phyloP scores from a whole-genome alignment of 495 filamentous ascomycete genomes.

The Penicillium silybi region DNA sequence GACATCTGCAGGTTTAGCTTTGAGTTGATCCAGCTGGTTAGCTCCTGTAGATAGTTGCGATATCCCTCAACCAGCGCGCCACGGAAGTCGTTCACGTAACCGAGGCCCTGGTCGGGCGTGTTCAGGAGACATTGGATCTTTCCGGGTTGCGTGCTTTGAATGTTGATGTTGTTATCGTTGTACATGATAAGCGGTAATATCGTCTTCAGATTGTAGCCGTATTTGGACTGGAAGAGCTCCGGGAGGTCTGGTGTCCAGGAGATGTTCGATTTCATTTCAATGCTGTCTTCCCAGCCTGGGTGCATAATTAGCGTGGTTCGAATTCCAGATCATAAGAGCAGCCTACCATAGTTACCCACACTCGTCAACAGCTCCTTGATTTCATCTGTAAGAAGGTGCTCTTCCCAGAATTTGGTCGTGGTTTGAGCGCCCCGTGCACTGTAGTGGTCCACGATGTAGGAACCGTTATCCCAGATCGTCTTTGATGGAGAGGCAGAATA shows the following conservation, averaged over 20 bases:
- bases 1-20: slow-evolving; percentile 37
- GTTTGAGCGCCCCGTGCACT: slow-evolving; percentile 38
- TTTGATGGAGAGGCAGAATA: slow-evolving; percentile 8
- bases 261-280: slow-evolving; percentile 36
- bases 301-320: neutral
- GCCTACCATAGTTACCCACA: slow-evolving; percentile 41
- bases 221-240: slow-evolving; percentile 29
- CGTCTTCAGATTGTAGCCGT: slow-evolving; percentile 25
- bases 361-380: slow-evolving; percentile 26
- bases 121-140: slow-evolving; percentile 19
- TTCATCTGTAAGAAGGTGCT: slow-evolving; percentile 35
- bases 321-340: neutral
- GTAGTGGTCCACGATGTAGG: slow-evolving; percentile 49
- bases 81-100: slow-evolving; percentile 32
- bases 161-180: slow-evolving; percentile 24
- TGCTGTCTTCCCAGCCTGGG: slow-evolving; percentile 49
- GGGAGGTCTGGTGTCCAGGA: slow-evolving; percentile 47
- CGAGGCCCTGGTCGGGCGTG: slow-evolving; percentile 20
- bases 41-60: slow-evolving; percentile 27
- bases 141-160: slow-evolving; percentile 17
- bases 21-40: slow-evolving; percentile 30
- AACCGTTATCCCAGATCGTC: slow-evolving; percentile 42
- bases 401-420: slow-evolving; percentile 42
- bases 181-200: slow-evolving; percentile 25
- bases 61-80: slow-evolving; percentile 30